phyloP scores from a whole-genome alignment of 2,329 filamentous ascomycete species.

The Cordyceps cicadae region DNA sequence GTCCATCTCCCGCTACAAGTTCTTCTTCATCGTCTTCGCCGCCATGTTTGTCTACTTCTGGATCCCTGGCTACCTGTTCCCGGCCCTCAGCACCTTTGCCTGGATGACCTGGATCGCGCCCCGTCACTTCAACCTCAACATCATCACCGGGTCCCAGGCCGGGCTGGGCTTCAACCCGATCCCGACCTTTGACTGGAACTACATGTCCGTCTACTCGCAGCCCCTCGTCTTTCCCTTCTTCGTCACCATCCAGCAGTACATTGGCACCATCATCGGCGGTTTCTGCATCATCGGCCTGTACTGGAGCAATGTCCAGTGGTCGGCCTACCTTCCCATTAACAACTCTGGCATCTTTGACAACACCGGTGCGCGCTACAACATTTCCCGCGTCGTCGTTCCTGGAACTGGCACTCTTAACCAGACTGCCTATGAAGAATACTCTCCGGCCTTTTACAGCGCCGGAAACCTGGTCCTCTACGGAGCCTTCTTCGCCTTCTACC shows the following conservation, averaged over 20 bases:
- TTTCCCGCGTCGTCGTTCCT: slow-evolving; percentile 33
- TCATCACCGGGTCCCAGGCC: slow-evolving; percentile 2
- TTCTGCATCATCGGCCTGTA: slow-evolving; percentile 4
- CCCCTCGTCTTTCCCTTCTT: slow-evolving; percentile 11
- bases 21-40: slow-evolving; percentile 30
- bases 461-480: slow-evolving; percentile 25
- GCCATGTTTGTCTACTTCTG: slow-evolving; percentile 37
- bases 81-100: slow-evolving; percentile 33
- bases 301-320: slow-evolving; percentile 31
- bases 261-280: slow-evolving; percentile 4
- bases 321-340: slow-evolving; percentile 41
- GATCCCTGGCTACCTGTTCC: slow-evolving; percentile 36
- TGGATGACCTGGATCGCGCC: slow-evolving; percentile 41
- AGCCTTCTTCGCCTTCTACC: slow-evolving; percentile 25
- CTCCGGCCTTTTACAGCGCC: slow-evolving; percentile 25
- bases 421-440: slow-evolving; percentile 26
- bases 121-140: slow-evolving; percentile 30
- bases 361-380: slow-evolving; percentile 31
- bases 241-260: slow-evolving; percentile 4
- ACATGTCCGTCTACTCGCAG: neutral
- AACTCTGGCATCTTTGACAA: slow-evolving; percentile 38
- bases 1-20: slow-evolving; percentile 31
- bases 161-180: slow-evolving; percentile 10
- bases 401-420: slow-evolving; percentile 15
- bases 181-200: slow-evolving; percentile 17